Base-by-base conservation (phyloP, 768 basidiomycete genomes). In the Boletus tomentosulus region DNA sequence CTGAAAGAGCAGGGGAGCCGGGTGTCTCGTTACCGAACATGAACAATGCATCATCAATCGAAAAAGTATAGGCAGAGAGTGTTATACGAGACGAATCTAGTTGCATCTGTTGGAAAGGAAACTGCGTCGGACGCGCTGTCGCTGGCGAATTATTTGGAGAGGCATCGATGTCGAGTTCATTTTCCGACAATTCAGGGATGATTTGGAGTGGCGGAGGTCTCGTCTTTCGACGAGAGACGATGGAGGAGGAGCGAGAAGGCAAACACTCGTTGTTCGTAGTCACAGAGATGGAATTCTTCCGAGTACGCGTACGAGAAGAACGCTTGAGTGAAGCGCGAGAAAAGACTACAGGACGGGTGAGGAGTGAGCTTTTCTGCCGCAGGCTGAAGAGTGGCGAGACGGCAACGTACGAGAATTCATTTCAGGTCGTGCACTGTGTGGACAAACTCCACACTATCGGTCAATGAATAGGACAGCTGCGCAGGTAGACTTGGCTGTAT, bases 181-280 rank as follows among this genome's bases (percentile, higher is more conserved):
- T 50, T 44, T 71, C 68, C 13, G 67, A 62, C 33, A 62, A 38
- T 38, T 69, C 68, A 4, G 67, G 66, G 8, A 69, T 69, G 35
- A 71, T 64, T 53, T 71, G 67, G 31, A 69, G 69, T 25, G 67
- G 64, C 10, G 65, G 66, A 15, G 67, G 64, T 48, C 65, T 60
- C 10, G 53, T 49, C 48, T 58, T 63, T 35, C 43, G 61, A 31
- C 50, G 48, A 33, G 46, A 25, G 10, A 51, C 24, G 46, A 24
- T 15, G 6, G 57, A 48, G 16, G 57, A 50, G 13, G 57, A 46
- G 38, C 50, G 54, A 27, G 61, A 30, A 37, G 47, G 51, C 10
- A 31, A 41, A 56, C 45, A 41, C 6, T 37, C 48, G 19, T 34
- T 16, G 45, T 59, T 63, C 13, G n/a, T 42, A 13, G 33, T 31